Percentiles rank a stretch among this genome's conserved stretches.
Evolutionary conservation across 257 asterid genomes (phyloP).

Genomic region (Gentiana straminea): DNA sequence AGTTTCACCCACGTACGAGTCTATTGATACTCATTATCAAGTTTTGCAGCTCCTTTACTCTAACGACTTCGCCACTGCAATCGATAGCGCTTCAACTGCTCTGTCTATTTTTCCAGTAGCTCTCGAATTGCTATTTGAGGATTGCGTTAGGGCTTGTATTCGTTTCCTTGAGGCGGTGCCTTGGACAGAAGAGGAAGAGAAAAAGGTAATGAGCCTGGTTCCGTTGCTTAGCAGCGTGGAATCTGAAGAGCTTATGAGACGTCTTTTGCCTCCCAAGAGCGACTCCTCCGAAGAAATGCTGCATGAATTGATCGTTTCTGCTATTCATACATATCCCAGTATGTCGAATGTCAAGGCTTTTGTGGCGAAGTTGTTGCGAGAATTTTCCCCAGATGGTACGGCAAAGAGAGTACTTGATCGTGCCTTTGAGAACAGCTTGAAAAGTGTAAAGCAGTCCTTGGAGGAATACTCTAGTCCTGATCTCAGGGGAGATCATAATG

Average conservation of each 20-base stretch:
- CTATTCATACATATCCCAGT: constrained; percentile 59
- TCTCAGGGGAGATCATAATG: constrained; percentile 75
- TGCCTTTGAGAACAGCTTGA: constrained; percentile 60
- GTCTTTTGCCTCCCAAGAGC: constrained; percentile 43
- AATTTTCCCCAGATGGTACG: constrained; percentile 56
- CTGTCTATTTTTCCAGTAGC: constrained; percentile 66
- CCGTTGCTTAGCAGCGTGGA: constrained; percentile 57
- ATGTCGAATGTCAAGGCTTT: constrained; percentile 78
- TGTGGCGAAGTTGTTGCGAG: constrained; percentile 80
- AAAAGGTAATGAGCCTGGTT: constrained; percentile 36
- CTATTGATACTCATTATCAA: constrained; percentile 31
- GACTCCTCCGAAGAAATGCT: constrained; percentile 76
- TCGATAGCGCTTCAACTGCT: constrained; percentile 37
- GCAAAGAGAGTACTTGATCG: constrained; percentile 63
- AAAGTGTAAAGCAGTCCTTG: constrained; percentile 64
- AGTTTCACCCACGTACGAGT: constrained; percentile 30
- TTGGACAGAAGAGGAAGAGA: constrained; percentile 92
- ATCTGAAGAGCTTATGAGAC: constrained; percentile 52
- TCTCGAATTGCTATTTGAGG: constrained; percentile 74
- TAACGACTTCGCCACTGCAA: constrained; percentile 32
- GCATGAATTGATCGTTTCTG: constrained; percentile 52
- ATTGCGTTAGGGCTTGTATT: constrained; percentile 69
- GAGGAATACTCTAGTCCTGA: constrained; percentile 93
- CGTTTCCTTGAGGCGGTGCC: constrained; percentile 86
- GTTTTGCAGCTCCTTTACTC: constrained; percentile 57